phyloP scores from a whole-genome alignment of 2,329 filamentous ascomycete species.

The Monilinia fructicola region DNA sequence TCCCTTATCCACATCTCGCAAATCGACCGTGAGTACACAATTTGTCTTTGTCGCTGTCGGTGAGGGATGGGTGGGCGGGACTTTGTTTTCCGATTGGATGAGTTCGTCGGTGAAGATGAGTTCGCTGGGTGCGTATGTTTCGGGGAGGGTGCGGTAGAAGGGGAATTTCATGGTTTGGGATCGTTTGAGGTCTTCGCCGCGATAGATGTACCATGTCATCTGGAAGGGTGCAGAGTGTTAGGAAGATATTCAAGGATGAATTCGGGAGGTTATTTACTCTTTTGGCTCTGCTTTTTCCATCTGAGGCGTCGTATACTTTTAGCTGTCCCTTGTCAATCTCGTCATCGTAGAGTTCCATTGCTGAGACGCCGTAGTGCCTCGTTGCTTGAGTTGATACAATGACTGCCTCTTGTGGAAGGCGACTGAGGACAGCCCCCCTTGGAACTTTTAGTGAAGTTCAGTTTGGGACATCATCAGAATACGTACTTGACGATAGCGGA shows the following conservation, averaged over 20 bases:
- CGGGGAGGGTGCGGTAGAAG: slow-evolving; percentile 26
- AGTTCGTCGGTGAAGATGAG: slow-evolving; percentile 30
- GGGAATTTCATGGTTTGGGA: slow-evolving; percentile 27
- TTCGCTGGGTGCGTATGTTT: slow-evolving; percentile 3
- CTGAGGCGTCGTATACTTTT: slow-evolving; percentile 13
- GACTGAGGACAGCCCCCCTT: slow-evolving; percentile 32
- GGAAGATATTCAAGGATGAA: not conserved
- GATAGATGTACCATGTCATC: slow-evolving; percentile 34
- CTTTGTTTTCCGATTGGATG: slow-evolving; percentile 20
- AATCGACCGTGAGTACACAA: slow-evolving; percentile 23
- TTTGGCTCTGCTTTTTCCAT: slow-evolving; percentile 6
- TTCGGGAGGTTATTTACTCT: not conserved
- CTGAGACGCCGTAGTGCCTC: slow-evolving; percentile 32
- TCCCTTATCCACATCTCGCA: slow-evolving; percentile 23
- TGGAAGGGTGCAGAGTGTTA: slow-evolving; percentile 7
- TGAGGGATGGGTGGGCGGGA: slow-evolving; percentile 19
- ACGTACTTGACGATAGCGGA: slow-evolving; percentile 32
- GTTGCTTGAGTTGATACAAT: slow-evolving; percentile 30
- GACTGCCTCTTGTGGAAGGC: slow-evolving; percentile 26
- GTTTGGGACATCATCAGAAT: not conserved
- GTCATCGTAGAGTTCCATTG: slow-evolving; percentile 12
- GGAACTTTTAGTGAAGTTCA: not conserved
- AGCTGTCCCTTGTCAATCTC: slow-evolving; percentile 22
- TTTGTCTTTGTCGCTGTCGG: slow-evolving; percentile 1
- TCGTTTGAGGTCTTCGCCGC: slow-evolving; percentile 29